A percentile compares a stretch with the other conserved stretches of the same genome.
phyloP scores from a whole-genome alignment of 2,329 filamentous ascomycete species.

The Falciphora oryzae region DNA sequence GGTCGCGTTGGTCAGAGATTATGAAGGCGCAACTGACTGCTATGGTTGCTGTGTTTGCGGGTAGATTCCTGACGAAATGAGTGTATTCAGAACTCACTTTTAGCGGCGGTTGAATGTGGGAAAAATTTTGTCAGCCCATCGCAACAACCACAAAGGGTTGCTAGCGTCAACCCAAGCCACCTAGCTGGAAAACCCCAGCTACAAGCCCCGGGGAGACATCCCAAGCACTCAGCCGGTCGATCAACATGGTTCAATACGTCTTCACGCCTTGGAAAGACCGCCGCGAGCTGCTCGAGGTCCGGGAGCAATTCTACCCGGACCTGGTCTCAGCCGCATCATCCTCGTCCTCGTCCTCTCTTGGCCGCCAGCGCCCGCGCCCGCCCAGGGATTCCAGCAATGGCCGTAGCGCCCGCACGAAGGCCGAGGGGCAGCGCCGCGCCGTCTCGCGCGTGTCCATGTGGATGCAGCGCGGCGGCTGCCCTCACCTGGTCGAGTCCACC shows the following conservation, averaged over 20 bases:
- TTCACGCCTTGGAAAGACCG: conserved; percentile 68
- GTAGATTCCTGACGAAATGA: too few species aligned
- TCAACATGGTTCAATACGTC: conserved; percentile 60
- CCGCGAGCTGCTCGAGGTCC: conserved; percentile 59
- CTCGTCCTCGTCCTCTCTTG: conserved; percentile 9
- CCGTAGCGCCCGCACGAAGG: conserved; percentile 15
- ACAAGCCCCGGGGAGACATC: neutral
- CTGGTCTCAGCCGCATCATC: conserved; percentile 13
- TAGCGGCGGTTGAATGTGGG: too few species aligned
- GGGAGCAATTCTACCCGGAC: conserved; percentile 56
- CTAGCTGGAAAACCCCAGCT: neutral
- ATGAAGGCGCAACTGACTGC: too few species aligned
- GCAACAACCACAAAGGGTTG: too few species aligned
- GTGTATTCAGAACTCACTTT: too few species aligned
- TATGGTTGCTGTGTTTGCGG: too few species aligned
- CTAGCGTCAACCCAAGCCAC: too few species aligned
- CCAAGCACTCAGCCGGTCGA: neutral
- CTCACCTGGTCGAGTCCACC: conserved; percentile 74
- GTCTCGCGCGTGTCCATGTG: conserved; percentile 59
- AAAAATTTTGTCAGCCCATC: too few species aligned
- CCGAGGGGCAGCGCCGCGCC: conserved; percentile 35
- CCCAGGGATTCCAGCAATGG: conserved; percentile 1
- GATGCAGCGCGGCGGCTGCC: conserved; percentile 69
- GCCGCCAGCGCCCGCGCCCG: conserved; percentile 1
- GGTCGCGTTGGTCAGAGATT: too few species aligned